Conservation (phyloP, 2,329 filamentous ascomycete genomes). For the Sporothrix schenckii region DNA sequence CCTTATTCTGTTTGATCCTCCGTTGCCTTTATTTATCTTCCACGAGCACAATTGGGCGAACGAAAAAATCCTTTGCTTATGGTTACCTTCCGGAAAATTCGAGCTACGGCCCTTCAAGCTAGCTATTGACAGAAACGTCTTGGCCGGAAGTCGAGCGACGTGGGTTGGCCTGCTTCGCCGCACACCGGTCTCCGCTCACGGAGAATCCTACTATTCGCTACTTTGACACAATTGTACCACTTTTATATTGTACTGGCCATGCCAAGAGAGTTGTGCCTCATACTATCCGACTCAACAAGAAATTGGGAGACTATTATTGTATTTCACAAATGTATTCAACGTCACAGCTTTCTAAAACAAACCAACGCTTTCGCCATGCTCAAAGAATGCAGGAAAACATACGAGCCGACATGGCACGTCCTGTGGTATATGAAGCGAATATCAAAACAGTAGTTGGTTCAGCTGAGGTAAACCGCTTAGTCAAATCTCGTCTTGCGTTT, state of each 20-base stretch:
- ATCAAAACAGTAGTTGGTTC: too few species aligned
- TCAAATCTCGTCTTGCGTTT: constrained; percentile 47
- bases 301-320: not conserved
- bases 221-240: not conserved
- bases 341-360: not conserved
- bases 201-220: constrained; percentile 3
- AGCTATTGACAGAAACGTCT: not conserved
- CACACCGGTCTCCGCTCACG: constrained; percentile 1
- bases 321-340: too few species aligned
- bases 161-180: not conserved
- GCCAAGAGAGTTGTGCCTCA: not conserved
- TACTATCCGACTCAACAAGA: not conserved
- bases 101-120: not conserved
- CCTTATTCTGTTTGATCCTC: constrained; percentile 11
- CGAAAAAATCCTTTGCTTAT: not conserved
- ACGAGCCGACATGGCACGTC: too few species aligned
- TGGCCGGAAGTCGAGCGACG: not conserved
- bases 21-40: constrained; percentile 2
- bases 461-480: not conserved
- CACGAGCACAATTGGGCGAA: not conserved
- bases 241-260: not conserved
- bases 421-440: too few species aligned
- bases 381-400: not conserved
- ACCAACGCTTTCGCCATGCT: not conserved
- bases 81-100: not conserved